Conservation (phyloP, 208 protist species). For the Crithidia mellificae region DNA sequence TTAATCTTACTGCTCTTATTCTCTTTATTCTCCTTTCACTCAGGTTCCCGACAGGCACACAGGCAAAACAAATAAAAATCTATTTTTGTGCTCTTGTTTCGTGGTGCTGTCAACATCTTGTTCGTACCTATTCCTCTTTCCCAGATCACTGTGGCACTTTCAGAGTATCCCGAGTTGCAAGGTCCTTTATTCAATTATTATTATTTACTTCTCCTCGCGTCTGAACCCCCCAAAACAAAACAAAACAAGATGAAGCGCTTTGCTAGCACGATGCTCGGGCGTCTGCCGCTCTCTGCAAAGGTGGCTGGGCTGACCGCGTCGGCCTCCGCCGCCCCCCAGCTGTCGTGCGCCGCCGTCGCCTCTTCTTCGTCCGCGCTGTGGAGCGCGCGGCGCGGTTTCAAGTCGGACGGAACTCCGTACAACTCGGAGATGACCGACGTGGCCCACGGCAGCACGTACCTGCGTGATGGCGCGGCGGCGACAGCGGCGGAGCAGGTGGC, state of each 20-base stretch:
- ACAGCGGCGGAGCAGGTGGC: slow-evolving; percentile 69
- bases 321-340: not conserved
- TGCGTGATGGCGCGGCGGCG: slow-evolving; percentile 45
- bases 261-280: slow-evolving; percentile 6
- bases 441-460: slow-evolving; percentile 62
- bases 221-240: not conserved
- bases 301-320: not conserved
- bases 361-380: slow-evolving; percentile 9
- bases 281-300: not conserved
- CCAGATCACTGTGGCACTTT: too few species aligned
- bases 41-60: too few species aligned
- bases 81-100: too few species aligned
- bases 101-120: too few species aligned
- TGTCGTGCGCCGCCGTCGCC: not conserved
- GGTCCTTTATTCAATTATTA: too few species aligned
- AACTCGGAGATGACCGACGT: slow-evolving; percentile 65
- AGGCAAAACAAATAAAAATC: too few species aligned
- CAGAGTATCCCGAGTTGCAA: too few species aligned
- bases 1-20: too few species aligned
- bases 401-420: slow-evolving; percentile 71
- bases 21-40: too few species aligned
- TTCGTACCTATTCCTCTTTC: too few species aligned
- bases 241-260: slow-evolving; percentile 24
- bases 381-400: slow-evolving; percentile 53
- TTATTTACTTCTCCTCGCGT: too few species aligned